Base-by-base conservation (phyloP, 768 basidiomycete species). In the Boletus eberwhitei region DNA sequence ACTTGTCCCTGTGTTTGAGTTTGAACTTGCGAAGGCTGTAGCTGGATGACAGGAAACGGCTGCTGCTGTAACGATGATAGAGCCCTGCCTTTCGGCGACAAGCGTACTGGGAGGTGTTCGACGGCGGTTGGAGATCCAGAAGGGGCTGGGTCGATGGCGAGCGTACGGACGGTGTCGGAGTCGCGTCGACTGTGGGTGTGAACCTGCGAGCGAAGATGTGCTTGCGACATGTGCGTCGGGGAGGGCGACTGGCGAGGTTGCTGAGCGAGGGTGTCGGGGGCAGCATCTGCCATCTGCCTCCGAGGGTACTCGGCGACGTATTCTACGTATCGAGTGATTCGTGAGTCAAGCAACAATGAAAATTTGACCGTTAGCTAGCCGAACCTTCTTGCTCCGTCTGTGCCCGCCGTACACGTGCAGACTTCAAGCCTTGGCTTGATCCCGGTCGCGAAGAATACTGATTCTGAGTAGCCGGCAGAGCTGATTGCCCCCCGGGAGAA, bases 161-260 rank as follows among this genome's bases (percentile, higher is more conserved):
- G 67, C 8, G 75, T 79, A 42, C 85, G 86, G 29, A 90, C 72
- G 0, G 89, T 90, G 58, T 92, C 89, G 0, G 89, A 90, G 53
- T 90, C 88, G 26, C 83, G 80, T 47, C 89, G 83, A 61, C 75
- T 79, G 65, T 91, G 89, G 2, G 68, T 71, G 59, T 77, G 68
- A 41, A 63, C 42, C 12, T 62, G 63, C 9, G 72, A 58, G 3
- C 74, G 59, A 55, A 70, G 58, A 50, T 73, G 66, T 48, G 66
- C 54, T 34, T 67, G 62, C 37, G 68, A 63, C 55, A 71, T 63
- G 34, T 75, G 74, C 6, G 75, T 76, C 16, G 79, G 76, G 6
- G 86, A 85, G 3, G 84, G 84, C 0, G 83, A 79, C 54, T 80
- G 77, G 41, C 81, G 78, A 19, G 75, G 61, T 31, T 72, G 68